Conservation (phyloP, 139 green algal genomes). For the Yamagishiella unicocca region DNA sequence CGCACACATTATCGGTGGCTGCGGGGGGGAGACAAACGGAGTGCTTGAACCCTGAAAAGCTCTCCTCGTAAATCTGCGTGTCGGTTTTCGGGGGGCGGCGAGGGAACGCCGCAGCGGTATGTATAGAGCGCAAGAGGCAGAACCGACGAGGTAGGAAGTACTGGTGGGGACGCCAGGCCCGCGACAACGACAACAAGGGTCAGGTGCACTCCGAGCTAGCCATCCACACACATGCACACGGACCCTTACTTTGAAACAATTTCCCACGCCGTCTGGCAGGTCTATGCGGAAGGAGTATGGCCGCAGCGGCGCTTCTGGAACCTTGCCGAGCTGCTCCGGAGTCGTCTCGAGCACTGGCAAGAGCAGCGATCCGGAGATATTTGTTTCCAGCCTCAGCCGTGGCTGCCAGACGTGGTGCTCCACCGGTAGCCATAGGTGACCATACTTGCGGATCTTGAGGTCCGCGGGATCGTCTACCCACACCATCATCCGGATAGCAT, state of each 20-base stretch:
- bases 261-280: not conserved
- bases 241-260: slow-evolving; percentile 31
- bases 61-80: slow-evolving; percentile 17
- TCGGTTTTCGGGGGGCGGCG: too few relatives aligned
- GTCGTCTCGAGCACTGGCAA: not conserved
- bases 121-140: too few relatives aligned
- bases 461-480: not conserved
- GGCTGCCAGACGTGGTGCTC: not conserved
- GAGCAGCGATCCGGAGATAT: not conserved
- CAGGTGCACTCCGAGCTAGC: too few relatives aligned
- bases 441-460: not conserved
- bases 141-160: too few relatives aligned
- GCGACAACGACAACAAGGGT: too few relatives aligned
- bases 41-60: slow-evolving; percentile 24
- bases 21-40: not conserved
- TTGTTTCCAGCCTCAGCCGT: not conserved
- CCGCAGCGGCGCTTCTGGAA: not conserved
- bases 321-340: not conserved
- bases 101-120: too few relatives aligned
- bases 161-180: too few relatives aligned
- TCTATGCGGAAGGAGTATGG: not conserved
- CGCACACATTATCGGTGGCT: not conserved
- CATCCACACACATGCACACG: too few relatives aligned
- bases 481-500: not conserved
- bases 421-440: not conserved